A percentile compares a stretch with the other conserved stretches of the same genome.
phyloP scores from a whole-genome alignment of 2,329 filamentous ascomycete species.

The Aspergillus pseudoterreus region DNA sequence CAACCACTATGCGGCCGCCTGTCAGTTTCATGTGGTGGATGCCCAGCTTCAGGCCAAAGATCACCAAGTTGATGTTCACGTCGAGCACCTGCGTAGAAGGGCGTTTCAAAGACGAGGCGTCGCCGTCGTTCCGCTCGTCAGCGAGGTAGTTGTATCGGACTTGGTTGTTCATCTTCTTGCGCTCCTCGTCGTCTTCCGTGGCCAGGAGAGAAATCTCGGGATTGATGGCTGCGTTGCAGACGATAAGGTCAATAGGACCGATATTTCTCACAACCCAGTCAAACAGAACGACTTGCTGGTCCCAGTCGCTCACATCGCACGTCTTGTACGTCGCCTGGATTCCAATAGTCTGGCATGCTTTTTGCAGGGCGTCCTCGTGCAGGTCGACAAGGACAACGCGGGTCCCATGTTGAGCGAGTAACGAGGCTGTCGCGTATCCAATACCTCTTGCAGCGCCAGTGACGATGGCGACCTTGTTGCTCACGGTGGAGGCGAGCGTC shows the following conservation, averaged over 20 bases:
- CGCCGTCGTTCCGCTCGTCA: slow-evolving; percentile 7
- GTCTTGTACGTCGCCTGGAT: slow-evolving; percentile 7
- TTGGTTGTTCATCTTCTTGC: slow-evolving; percentile 10
- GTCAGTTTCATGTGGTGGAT: slow-evolving; percentile 16
- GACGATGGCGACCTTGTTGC: slow-evolving; percentile 12
- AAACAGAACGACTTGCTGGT: slow-evolving; percentile 14
- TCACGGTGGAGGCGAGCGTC: not conserved
- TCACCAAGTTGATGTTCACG: slow-evolving; percentile 12
- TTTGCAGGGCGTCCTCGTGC: slow-evolving; percentile 11
- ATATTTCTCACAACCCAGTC: slow-evolving; percentile 7
- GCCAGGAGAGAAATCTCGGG: slow-evolving; percentile 15
- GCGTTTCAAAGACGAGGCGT: not conserved
- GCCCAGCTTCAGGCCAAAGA: slow-evolving; percentile 16
- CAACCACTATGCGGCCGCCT: slow-evolving; percentile 15
- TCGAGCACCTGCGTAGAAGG: slow-evolving; percentile 10
- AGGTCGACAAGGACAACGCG: slow-evolving; percentile 19
- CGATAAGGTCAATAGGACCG: slow-evolving; percentile 11
- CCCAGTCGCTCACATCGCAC: slow-evolving; percentile 19
- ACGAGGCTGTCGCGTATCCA: slow-evolving; percentile 13
- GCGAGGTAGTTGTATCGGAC: slow-evolving; percentile 13
- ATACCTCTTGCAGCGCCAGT: slow-evolving; percentile 22
- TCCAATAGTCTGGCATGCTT: slow-evolving; percentile 11
- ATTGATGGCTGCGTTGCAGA: slow-evolving; percentile 18
- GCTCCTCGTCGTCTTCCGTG: slow-evolving; percentile 1
- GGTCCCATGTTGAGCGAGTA: slow-evolving; percentile 16